Percentiles rank a stretch among this genome's conserved stretches.
These are phyloP conservation scores for Bremia lactucae DNA, from an alignment of 352 stramenopile genomes.

Conservation along the genomic window DNA sequence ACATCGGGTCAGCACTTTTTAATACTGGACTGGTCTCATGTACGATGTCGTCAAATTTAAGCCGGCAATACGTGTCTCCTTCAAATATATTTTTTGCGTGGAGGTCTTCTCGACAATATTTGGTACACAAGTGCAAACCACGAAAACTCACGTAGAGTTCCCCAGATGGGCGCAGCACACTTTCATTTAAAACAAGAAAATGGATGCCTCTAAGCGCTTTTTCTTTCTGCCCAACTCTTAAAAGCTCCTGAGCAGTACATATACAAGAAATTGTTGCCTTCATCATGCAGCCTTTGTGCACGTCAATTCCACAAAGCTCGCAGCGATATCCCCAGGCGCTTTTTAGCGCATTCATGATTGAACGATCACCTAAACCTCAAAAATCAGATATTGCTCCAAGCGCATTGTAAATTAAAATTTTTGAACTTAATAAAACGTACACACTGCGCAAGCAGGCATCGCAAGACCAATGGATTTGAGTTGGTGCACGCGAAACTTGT, in stretches of 20 bases:
- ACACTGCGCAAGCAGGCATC: constrained; percentile 70
- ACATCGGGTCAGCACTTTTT: constrained; percentile 82
- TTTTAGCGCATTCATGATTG: constrained; percentile 80
- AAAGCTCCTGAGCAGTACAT: constrained; percentile 34
- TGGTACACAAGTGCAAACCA: constrained; percentile 72
- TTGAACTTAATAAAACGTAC: constrained; percentile 38
- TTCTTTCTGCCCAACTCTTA: constrained; percentile 12
- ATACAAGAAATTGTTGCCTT: constrained; percentile 71
- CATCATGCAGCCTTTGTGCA: constrained; percentile 83
- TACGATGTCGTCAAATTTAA: constrained; percentile 52
- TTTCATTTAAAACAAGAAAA: constrained; percentile 44
- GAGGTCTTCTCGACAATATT: constrained; percentile 66
- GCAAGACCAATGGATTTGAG: constrained; percentile 76
- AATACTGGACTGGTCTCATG: constrained; percentile 77
- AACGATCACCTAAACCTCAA: constrained; percentile 39
- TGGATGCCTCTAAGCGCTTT: constrained; percentile 19
- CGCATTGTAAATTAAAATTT: not conserved
- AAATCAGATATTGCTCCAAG: not conserved
- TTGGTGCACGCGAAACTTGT: constrained; percentile 83
- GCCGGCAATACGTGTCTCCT: constrained; percentile 74
- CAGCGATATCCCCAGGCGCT: constrained; percentile 75
- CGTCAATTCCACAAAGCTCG: constrained; percentile 68
- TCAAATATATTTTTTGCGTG: constrained; percentile 84
- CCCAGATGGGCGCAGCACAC: constrained; percentile 27
- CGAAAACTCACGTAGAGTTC: constrained; percentile 71